Conservation (phyloP, 164 flowering plant species). For the Paratinospora sagittata region DNA sequence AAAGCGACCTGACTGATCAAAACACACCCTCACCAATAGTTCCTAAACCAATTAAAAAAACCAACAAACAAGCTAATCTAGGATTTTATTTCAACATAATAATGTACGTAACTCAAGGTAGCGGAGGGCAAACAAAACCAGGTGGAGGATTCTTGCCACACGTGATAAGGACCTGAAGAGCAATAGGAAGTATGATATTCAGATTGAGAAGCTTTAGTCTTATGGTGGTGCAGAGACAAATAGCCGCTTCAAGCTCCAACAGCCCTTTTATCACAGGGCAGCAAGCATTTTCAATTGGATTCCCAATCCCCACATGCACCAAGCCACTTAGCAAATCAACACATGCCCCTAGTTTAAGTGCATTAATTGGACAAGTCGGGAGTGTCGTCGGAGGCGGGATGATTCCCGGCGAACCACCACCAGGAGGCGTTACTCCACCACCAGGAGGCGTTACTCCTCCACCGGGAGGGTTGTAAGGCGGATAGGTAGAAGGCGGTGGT, state of each 20-base stretch:
- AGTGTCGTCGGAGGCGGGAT: slow-evolving; percentile 32
- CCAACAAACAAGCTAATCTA: too few relatives aligned
- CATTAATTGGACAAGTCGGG: slow-evolving; percentile 62
- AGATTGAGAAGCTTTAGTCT: slow-evolving; percentile 44
- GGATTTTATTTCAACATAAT: not conserved
- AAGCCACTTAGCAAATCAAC: slow-evolving; percentile 79
- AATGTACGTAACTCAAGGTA: slow-evolving; percentile 7
- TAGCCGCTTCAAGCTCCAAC: slow-evolving; percentile 85
- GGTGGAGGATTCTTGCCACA: slow-evolving; percentile 76
- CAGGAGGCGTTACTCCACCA: too few relatives aligned
- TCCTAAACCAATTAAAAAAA: too few relatives aligned
- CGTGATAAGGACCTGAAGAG: slow-evolving; percentile 57
- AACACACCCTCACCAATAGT: too few relatives aligned
- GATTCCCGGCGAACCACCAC: not conserved
- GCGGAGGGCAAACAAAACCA: slow-evolving; percentile 63
- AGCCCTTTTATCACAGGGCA: slow-evolving; percentile 79
- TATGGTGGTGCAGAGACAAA: slow-evolving; percentile 40
- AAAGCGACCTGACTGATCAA: too few relatives aligned
- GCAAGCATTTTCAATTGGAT: slow-evolving; percentile 65
- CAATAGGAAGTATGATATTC: slow-evolving; percentile 71
- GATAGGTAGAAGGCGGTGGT: not conserved
- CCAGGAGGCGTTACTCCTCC: not conserved
- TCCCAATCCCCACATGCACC: slow-evolving; percentile 72
- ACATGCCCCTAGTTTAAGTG: slow-evolving; percentile 74
- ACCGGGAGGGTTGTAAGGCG: not conserved